These are phyloP conservation scores for Psidium friedrichsthalianum DNA, from an alignment of 345 rosid genomes.

Conservation along the genomic window DNA sequence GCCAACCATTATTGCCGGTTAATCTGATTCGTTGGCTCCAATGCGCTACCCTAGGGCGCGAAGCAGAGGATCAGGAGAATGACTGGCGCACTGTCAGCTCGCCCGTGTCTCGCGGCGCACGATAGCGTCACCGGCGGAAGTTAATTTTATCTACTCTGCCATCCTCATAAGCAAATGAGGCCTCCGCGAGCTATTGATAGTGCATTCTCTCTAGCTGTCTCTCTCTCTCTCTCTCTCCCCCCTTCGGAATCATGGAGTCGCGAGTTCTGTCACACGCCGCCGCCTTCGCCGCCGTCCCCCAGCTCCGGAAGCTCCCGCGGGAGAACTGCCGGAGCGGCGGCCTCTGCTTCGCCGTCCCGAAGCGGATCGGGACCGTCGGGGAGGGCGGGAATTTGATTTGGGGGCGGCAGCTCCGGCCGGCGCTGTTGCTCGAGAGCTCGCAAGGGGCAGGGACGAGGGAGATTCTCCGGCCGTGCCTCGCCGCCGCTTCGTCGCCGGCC, in stretches of 20 bases:
- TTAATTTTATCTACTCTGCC: neutral
- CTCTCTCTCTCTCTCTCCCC: conserved; percentile 2
- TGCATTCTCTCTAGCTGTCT: neutral
- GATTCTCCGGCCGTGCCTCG: conserved; percentile 33
- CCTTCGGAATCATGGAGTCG: conserved; percentile 50
- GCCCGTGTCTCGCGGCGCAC: neutral
- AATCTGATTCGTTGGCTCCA: neutral
- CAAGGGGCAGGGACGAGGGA: conserved; percentile 19
- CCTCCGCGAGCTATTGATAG: neutral
- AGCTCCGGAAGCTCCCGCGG: conserved; percentile 11
- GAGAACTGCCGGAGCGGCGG: conserved; percentile 13
- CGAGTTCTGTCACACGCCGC: conserved; percentile 68
- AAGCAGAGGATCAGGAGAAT: neutral
- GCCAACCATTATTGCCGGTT: neutral
- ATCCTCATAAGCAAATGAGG: neutral
- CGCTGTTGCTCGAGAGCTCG: conserved; percentile 42
- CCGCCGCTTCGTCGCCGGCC: conserved; percentile 65
- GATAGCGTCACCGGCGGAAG: neutral
- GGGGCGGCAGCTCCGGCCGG: conserved; percentile 79
- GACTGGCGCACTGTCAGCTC: neutral
- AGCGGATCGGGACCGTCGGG: conserved; percentile 42
- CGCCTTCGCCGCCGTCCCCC: conserved; percentile 28
- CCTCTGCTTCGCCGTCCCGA: conserved; percentile 17
- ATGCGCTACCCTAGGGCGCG: neutral
- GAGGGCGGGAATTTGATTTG: conserved; percentile 70